Percentiles rank a stretch among this genome's conserved stretches.
These are phyloP conservation scores for Kuraishia piskuri DNA, from an alignment of 805 yeast species.

Conservation along the genomic window DNA sequence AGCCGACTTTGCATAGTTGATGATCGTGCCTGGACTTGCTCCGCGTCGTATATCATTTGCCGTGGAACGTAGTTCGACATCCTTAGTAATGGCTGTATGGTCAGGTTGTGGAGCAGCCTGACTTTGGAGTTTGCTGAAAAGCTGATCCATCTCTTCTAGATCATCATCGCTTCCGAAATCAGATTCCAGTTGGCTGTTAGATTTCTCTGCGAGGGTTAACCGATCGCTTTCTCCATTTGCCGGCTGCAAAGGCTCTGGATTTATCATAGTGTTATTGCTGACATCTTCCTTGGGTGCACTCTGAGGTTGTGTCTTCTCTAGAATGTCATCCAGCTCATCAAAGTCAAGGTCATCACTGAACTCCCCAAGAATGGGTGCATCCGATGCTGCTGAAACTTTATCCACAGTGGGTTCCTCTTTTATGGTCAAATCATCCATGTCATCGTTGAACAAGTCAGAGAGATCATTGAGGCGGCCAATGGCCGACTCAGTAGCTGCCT, in stretches of 20 bases:
- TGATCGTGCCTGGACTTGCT: neutral
- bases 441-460: neutral
- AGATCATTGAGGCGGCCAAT: neutral
- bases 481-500: neutral
- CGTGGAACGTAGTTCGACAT: neutral
- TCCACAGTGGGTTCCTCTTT: neutral
- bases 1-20: slow-evolving; percentile 29
- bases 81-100: neutral
- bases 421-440: neutral
- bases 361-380: neutral
- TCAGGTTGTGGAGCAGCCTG: neutral
- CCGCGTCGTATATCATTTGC: neutral
- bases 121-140: neutral
- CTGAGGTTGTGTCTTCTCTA: slow-evolving; percentile 3
- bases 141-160: slow-evolving; percentile 4
- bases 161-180: slow-evolving; percentile 7
- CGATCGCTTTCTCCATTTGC: slow-evolving; percentile 8
- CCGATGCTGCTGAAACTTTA: neutral
- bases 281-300: neutral
- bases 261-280: neutral
- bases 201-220: no score
- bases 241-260: no score
- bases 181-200: no score
- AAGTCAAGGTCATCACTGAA: slow-evolving; percentile 24
- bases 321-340: slow-evolving; percentile 16